Conservation (phyloP, 208 protist species). For the Leishmania turanica region DNA sequence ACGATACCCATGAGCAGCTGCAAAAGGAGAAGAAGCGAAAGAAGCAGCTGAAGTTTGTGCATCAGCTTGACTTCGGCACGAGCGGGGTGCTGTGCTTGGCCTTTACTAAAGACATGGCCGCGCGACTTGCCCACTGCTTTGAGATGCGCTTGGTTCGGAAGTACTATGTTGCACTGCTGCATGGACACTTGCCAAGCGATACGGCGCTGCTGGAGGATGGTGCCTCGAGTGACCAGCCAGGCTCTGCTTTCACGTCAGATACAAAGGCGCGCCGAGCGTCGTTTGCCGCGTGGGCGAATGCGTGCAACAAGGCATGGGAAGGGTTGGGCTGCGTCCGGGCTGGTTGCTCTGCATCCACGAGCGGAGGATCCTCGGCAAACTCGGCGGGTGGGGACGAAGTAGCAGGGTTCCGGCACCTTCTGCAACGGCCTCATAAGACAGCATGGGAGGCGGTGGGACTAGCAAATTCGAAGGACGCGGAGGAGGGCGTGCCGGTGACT, state of each 20-base stretch:
- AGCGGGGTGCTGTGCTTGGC: slow-evolving; percentile 90
- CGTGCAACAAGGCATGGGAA: slow-evolving; percentile 13
- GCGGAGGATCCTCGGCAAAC: not conserved
- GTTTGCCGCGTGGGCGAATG: slow-evolving; percentile 6
- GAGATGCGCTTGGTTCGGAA: slow-evolving; percentile 84
- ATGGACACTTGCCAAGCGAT: slow-evolving; percentile 55
- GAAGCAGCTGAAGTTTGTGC: slow-evolving; percentile 88
- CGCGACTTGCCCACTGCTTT: slow-evolving; percentile 82
- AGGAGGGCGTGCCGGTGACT: not conserved
- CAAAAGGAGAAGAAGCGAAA: slow-evolving; percentile 33
- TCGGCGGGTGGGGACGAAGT: not conserved
- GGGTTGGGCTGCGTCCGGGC: slow-evolving; percentile 5
- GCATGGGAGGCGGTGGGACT: not conserved
- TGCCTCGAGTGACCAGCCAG: not conserved
- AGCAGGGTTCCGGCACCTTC: slow-evolving; percentile 10
- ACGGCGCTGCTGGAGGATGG: not conserved
- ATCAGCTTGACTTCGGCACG: slow-evolving; percentile 92
- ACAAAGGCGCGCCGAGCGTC: not conserved
- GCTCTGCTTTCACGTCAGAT: not conserved
- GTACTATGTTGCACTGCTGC: slow-evolving; percentile 79
- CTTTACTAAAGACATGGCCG: slow-evolving; percentile 81
- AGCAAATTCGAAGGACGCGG: not conserved
- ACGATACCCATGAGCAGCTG: slow-evolving; percentile 31
- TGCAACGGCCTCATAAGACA: not conserved
- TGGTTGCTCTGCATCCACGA: not conserved